Base-by-base conservation (phyloP, 495 filamentous ascomycete genomes). In the Tuber brumale region DNA sequence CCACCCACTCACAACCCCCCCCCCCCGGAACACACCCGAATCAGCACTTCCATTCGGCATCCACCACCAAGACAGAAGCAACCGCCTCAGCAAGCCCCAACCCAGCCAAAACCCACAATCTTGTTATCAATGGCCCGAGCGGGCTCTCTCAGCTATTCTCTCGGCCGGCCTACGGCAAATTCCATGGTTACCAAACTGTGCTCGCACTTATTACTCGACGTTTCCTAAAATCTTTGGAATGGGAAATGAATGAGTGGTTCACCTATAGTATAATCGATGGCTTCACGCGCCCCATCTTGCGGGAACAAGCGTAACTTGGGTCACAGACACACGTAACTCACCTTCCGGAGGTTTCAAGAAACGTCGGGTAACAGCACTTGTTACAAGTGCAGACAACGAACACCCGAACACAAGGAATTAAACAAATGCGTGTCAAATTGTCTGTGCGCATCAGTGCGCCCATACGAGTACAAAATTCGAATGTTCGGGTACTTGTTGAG, bases 1-100 rank as follows among this genome's bases (percentile, higher is more conserved):
- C 45, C 48, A 57, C 23, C 48, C 48, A 27, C n/a, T 31, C 37
- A 39, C 37, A 39, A 39, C 37, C 37, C 37, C 37, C 37, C 37
- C 37, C 37, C n/a, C 51, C 51, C n/a, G 51, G 51, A 61, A 61
- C 51, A 31, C 51, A 61, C 51, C 51, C 51, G 51, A 61, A 61
- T 61, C 51, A 61, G 51, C 48, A n/a, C 48, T 57, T n/a, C 21
- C 5, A 57, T 57, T 57, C 23, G 48, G 48, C 48, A n/a, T 57
- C 48, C 48, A 57, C 48, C 8, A 57, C 48, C 48, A 57, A n/a
- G 21, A 61, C 51, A 31, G 23, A 4, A 3, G 51, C n/a, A 27
- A 21, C 48, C 8, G 51, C 51, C 51, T 14, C 51, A 61, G n/a
- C 51, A 27, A 61, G 51, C n/a, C 57, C 57, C 27, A 31, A 66